These are phyloP conservation scores for Aureobasidium namibiae DNA, from an alignment of 2,329 filamentous ascomycete genomes.

Conservation along the genomic window DNA sequence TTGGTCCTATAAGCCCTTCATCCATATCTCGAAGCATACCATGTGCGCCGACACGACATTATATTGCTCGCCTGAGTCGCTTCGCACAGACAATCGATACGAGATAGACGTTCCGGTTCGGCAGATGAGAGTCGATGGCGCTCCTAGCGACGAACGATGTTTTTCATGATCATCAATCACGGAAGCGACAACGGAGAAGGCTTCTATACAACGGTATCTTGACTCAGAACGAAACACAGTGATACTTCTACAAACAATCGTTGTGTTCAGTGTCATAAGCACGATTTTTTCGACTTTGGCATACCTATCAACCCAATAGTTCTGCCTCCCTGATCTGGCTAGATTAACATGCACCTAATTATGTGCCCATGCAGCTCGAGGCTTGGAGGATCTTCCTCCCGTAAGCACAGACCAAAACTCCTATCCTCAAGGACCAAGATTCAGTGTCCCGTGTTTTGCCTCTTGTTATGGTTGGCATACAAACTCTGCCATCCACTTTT, in stretches of 20 bases:
- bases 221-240: not conserved
- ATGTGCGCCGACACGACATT: not conserved
- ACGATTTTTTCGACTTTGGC: not conserved
- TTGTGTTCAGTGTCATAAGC: not conserved
- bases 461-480: not conserved
- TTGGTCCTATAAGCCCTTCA: not conserved
- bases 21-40: not conserved
- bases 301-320: not conserved
- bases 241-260: not conserved
- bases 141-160: not conserved
- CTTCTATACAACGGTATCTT: not conserved
- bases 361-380: not conserved
- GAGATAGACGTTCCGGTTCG: not conserved
- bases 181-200: not conserved
- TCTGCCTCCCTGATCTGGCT: no score
- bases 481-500: not conserved
- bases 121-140: not conserved
- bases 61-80: not conserved
- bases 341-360: no score
- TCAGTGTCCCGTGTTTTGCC: not conserved
- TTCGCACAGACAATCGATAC: not conserved
- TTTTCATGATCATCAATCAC: not conserved
- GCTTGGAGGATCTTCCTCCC: not conserved
- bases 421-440: not conserved
- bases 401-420: not conserved